These are phyloP conservation scores for Moelleriella libera DNA, from an alignment of 2,329 filamentous ascomycete species.

Conservation along the genomic window DNA sequence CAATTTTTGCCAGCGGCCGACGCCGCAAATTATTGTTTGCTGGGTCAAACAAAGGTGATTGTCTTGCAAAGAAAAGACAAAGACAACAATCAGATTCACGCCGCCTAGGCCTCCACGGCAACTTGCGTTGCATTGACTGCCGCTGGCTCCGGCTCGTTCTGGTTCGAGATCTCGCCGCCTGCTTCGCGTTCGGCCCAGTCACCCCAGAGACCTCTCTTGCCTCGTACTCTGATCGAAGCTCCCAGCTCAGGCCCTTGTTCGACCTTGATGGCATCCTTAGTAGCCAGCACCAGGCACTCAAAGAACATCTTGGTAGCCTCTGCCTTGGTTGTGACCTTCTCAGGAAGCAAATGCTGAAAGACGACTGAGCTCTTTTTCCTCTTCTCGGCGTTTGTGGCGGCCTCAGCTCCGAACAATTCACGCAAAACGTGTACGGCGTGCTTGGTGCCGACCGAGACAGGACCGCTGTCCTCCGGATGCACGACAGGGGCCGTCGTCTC, in stretches of 20 bases:
- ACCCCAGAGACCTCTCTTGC: constrained; percentile 93
- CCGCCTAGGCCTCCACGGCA: constrained; percentile 20
- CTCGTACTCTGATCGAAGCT: constrained; percentile 67
- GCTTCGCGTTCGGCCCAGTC: constrained; percentile 78
- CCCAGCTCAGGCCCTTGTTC: constrained; percentile 72
- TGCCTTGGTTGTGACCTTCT: constrained; percentile 63
- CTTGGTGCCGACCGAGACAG: constrained; percentile 82
- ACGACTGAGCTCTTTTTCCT: constrained; percentile 65
- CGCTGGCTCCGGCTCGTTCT: constrained; percentile 27
- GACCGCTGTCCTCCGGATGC: constrained; percentile 71
- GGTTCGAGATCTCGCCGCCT: constrained; percentile 44
- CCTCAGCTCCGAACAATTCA: constrained; percentile 68
- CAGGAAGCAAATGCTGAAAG: constrained; percentile 85
- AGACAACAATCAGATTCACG: not conserved
- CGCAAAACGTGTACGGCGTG: constrained; percentile 91
- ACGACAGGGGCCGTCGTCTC: constrained; percentile 63
- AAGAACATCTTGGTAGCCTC: constrained; percentile 99
- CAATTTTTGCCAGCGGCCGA: too few relatives aligned
- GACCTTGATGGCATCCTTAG: constrained; percentile 95
- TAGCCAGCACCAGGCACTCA: constrained; percentile 86
- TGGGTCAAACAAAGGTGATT: too few relatives aligned
- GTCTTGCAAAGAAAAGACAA: too few relatives aligned
- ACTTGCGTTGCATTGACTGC: constrained; percentile 17
- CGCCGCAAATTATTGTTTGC: too few relatives aligned
- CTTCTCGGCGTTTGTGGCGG: constrained; percentile 53